These are phyloP conservation scores for Populus alba DNA, from an alignment of 345 rosid species.

Conservation along the genomic window DNA sequence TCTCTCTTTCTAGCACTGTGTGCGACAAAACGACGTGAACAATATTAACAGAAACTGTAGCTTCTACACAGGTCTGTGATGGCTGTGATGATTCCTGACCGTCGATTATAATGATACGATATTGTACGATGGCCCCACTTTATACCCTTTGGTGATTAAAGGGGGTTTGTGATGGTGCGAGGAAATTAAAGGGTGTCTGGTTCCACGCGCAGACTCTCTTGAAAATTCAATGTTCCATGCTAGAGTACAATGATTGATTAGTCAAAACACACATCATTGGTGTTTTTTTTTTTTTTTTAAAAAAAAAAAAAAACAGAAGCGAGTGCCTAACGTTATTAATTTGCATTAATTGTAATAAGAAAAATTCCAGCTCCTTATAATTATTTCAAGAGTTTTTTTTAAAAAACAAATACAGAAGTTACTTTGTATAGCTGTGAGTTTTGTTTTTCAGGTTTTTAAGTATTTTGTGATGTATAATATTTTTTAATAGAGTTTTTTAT, in stretches of 20 bases:
- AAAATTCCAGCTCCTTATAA: neutral
- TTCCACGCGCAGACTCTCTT: neutral
- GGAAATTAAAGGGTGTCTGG: neutral
- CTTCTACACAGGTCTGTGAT: slow-evolving; percentile 1
- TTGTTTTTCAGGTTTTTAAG: too few relatives aligned
- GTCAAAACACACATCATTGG: too few relatives aligned
- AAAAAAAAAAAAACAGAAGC: too few relatives aligned
- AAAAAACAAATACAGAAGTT: too few relatives aligned
- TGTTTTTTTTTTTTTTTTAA: too few relatives aligned
- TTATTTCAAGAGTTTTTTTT: too few relatives aligned
- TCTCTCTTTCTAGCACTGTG: neutral
- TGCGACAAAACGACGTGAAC: neutral
- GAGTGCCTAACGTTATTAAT: too few relatives aligned
- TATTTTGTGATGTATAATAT: too few relatives aligned
- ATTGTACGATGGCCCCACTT: neutral
- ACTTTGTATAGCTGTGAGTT: too few relatives aligned
- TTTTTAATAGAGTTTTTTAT: too few relatives aligned
- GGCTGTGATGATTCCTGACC: neutral
- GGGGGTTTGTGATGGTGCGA: neutral
- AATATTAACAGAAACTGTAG: neutral
- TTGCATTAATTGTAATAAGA: too few relatives aligned
- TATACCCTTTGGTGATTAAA: neutral
- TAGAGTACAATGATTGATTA: too few relatives aligned
- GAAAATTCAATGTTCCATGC: neutral
- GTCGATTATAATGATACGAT: neutral